phyloP scores from a whole-genome alignment of 176 grass and related monocot genomes.

The Aechmea fasciata region DNA sequence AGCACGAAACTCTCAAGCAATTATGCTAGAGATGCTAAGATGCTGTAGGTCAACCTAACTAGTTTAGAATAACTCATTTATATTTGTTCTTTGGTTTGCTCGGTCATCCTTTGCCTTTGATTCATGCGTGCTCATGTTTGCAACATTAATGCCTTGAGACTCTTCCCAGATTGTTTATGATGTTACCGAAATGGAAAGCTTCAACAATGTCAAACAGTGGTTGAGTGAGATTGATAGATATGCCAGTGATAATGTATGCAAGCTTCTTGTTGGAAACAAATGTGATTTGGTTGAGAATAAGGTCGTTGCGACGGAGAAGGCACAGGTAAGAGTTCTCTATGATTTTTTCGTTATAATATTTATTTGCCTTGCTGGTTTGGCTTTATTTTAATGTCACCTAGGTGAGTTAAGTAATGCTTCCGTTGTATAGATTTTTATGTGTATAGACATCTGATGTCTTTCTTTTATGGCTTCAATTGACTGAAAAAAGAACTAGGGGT shows the following conservation, averaged over 20 bases:
- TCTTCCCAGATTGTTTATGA: slow-evolving; percentile 77
- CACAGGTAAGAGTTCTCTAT: slow-evolving; percentile 39
- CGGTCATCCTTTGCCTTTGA: background rate
- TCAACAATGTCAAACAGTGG: slow-evolving; percentile 85
- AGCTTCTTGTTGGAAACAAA: slow-evolving; percentile 89
- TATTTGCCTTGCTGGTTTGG: too few relatives aligned
- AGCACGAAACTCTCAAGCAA: background rate
- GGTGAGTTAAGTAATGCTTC: too few relatives aligned
- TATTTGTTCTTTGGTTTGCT: background rate
- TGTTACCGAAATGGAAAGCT: slow-evolving; percentile 82
- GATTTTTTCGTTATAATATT: background rate
- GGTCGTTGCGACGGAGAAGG: slow-evolving; percentile 55
- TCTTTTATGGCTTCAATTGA: background rate
- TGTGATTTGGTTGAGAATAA: slow-evolving; percentile 69
- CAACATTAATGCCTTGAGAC: background rate
- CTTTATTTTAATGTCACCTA: too few relatives aligned
- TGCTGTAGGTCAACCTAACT: background rate
- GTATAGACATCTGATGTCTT: background rate
- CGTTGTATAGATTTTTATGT: too few relatives aligned
- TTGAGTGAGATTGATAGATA: slow-evolving; percentile 73
- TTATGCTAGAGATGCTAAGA: background rate
- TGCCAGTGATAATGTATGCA: slow-evolving; percentile 64
- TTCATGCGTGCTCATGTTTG: background rate
- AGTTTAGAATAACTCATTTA: background rate
- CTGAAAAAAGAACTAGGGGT: background rate